phyloP scores from a whole-genome alignment of 2,329 filamentous ascomycete genomes.

The Fusarium nisikadoi region DNA sequence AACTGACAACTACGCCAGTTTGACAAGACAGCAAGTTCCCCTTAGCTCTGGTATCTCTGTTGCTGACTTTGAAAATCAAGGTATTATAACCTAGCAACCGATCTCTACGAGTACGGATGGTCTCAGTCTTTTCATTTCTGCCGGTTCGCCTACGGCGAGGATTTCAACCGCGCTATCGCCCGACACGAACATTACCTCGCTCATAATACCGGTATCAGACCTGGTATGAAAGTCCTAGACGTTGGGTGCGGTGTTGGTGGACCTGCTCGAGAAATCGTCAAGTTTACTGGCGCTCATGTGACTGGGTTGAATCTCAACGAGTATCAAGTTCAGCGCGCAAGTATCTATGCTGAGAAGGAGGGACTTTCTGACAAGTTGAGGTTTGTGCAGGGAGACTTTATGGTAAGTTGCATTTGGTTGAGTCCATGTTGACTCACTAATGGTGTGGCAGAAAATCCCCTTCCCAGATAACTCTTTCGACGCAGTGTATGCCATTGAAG shows the following conservation, averaged over 20 bases:
- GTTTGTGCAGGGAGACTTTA: constrained; percentile 97
- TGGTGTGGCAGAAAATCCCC: constrained; percentile 77
- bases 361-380: constrained; percentile 80
- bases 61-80: constrained; percentile 53
- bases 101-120: constrained; percentile 95
- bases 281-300: constrained; percentile 87
- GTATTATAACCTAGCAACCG: constrained; percentile 93
- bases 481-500: constrained; percentile 96
- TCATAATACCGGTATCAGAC: constrained; percentile 81
- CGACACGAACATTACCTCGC: constrained; percentile 96
- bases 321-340: constrained; percentile 93
- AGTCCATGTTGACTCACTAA: constrained; percentile 1
- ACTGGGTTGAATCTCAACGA: constrained; percentile 96
- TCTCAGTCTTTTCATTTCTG: constrained; percentile 95
- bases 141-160: constrained; percentile 85
- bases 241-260: constrained; percentile 95
- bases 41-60: accelerated
- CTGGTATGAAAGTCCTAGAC: constrained; percentile 88
- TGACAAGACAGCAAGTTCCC: constrained; percentile 81
- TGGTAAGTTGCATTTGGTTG: constrained; percentile 61
- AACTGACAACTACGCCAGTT: constrained; percentile 84
- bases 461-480: constrained; percentile 94
- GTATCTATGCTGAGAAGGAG: constrained; percentile 81
- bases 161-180: constrained; percentile 88
- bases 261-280: constrained; percentile 92